These are phyloP conservation scores for Guadua angustifolia DNA, from an alignment of 176 grass and related monocot species.

Conservation along the genomic window DNA sequence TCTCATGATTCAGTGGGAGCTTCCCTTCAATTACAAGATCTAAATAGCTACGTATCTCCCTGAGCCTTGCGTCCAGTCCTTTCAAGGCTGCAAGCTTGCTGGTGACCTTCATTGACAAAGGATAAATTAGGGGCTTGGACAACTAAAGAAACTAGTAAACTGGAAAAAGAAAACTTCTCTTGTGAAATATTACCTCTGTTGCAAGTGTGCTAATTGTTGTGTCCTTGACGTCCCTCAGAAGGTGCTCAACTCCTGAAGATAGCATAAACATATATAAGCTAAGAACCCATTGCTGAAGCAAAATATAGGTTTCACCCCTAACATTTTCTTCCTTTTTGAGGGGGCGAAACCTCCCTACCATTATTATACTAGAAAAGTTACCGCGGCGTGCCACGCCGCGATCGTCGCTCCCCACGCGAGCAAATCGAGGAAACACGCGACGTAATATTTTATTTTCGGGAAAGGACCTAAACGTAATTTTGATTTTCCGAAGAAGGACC, in stretches of 20 bases:
- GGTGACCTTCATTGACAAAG: constrained; percentile 62
- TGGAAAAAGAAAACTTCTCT: not conserved
- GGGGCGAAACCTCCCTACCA: constrained; percentile 5
- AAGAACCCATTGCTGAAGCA: not conserved
- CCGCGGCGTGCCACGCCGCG: too few relatives aligned
- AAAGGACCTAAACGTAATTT: too few relatives aligned
- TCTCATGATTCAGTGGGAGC: constrained; percentile 93
- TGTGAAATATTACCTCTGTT: constrained; percentile 67
- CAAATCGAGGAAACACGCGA: too few relatives aligned
- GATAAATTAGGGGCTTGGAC: constrained; percentile 28
- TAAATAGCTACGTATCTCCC: constrained; percentile 83
- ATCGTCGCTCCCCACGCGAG: too few relatives aligned
- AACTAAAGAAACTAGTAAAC: constrained; percentile 17
- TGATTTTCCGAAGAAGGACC: too few relatives aligned
- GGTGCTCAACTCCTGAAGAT: constrained; percentile 86
- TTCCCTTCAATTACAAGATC: constrained; percentile 93
- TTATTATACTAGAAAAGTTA: too few relatives aligned
- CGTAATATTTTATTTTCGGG: too few relatives aligned
- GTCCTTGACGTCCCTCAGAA: constrained; percentile 95
- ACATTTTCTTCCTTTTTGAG: not conserved
- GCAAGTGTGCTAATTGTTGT: constrained; percentile 96
- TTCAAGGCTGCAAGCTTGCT: constrained; percentile 93
- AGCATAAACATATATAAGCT: constrained; percentile 25
- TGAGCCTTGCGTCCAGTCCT: constrained; percentile 81
- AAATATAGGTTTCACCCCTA: not conserved